Base-by-base conservation (phyloP, 805 yeast genomes). In the Ogataea philodendri region DNA sequence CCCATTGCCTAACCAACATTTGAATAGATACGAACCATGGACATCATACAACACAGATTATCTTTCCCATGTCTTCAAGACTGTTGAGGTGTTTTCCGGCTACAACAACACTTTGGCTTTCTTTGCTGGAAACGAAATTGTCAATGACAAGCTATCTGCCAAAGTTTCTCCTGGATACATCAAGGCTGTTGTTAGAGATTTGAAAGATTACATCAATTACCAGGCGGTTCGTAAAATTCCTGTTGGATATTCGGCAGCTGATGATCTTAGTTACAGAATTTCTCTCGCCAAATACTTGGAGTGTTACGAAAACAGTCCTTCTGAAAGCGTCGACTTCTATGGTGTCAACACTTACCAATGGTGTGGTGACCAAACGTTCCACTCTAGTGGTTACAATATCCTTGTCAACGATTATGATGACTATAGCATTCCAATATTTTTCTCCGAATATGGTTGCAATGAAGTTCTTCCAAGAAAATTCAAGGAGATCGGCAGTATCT, bases 231-330 rank as follows among this genome's bases (percentile, higher is more conserved):
- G 98, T 37, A 52, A 53, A 9, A 74, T 90, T 11, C 97, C 97
- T 1, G 85, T 90, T 22, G 97, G 97, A 1, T 90, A 90, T 58
- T 87, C 97, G 0, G 97, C 97, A 0, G 97, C 97, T 1, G 97
- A 90, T 62, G 97, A 89, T 53, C 69, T 89, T 41, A 62, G 69
- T 33, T 89, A 75, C 60, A 69, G 97, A 51, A 73, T 75, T 7
- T 73, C 96, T 0, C 68, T 89, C 30, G 82, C 96, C 1, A 72
- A 77, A 39, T 90, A 84, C 55, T 69, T 90, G 37, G 90, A 82
- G 50, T 89, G 97, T 52, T 72, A 78, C 15, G 78, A 75, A 14
- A 69, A 68, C 3, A 60, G 62, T 10, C 62, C 71, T 0, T 46
- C 55, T 3, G 82, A 78, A 32, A 60, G 79, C 2, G 79, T 82